Conservation (phyloP, 2,329 filamentous ascomycete species). For the Ascochyta fabae region DNA sequence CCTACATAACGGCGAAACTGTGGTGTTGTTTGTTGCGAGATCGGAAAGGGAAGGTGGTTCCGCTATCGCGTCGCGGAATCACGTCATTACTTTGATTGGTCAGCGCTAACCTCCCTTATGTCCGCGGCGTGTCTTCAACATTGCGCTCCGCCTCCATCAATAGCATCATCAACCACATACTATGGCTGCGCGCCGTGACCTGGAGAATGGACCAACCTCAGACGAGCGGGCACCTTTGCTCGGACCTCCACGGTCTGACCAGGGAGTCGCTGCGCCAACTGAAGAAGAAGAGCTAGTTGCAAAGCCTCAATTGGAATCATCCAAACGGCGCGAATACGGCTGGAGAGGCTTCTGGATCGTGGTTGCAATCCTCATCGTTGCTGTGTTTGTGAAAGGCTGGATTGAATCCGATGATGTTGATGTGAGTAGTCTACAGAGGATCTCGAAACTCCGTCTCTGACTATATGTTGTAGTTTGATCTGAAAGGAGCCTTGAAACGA, state of each 20-base stretch:
- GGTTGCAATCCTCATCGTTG: constrained; percentile 20
- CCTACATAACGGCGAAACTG: no score
- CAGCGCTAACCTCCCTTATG: neutral
- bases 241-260: constrained; percentile 9
- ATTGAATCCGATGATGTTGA: constrained; percentile 38
- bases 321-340: constrained; percentile 25
- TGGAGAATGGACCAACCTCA: constrained; percentile 6
- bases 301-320: constrained; percentile 20
- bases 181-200: constrained; percentile 23
- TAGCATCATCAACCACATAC: neutral
- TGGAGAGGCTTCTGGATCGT: constrained; percentile 27
- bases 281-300: constrained; percentile 14
- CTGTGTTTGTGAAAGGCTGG: constrained; percentile 36
- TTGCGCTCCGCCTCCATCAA: neutral
- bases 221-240: constrained; percentile 36
- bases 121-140: neutral
- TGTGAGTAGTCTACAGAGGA: constrained; percentile 13
- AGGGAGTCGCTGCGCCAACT: neutral
- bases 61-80: constrained; percentile 12
- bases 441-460: neutral
- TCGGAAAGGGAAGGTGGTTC: no score
- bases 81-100: constrained; percentile 18
- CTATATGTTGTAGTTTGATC: constrained; percentile 26
- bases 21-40: no score
- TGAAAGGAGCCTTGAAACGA: constrained; percentile 34